phyloP scores from a whole-genome alignment of 2,329 filamentous ascomycete genomes.

The Pseudohalonectria lignicola region DNA sequence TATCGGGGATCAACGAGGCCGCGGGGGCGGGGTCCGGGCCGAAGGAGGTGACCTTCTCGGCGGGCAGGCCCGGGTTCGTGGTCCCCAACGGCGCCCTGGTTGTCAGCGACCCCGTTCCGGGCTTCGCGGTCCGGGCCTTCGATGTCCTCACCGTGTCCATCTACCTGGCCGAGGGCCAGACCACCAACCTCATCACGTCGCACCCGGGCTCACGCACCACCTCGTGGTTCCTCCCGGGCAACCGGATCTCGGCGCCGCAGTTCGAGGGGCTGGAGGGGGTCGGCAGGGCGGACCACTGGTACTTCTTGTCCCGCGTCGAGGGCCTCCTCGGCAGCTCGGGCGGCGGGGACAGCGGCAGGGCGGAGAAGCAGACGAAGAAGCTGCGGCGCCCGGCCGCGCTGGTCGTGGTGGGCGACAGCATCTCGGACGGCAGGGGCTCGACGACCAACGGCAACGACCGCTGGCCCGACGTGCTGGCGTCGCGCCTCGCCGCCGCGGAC shows the following conservation, averaged over 20 bases:
- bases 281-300: slow-evolving; percentile 3
- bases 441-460: slow-evolving; percentile 44
- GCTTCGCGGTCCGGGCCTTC: slow-evolving; percentile 34
- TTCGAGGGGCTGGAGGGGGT: neutral
- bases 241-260: slow-evolving; percentile 7
- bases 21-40: no score
- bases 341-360: no score
- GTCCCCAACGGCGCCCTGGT: slow-evolving; percentile 43
- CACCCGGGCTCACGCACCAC: slow-evolving; percentile 52
- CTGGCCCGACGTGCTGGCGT: slow-evolving; percentile 26
- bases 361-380: no score
- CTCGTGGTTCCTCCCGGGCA: slow-evolving; percentile 23
- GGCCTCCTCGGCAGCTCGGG: neutral
- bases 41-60: slow-evolving; percentile 44
- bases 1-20: slow-evolving; percentile 33
- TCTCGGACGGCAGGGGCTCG: slow-evolving; percentile 53
- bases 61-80: slow-evolving; percentile 30
- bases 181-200: slow-evolving; percentile 41
- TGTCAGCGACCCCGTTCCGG: slow-evolving; percentile 44
- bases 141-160: slow-evolving; percentile 42
- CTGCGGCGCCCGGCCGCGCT: slow-evolving; percentile 36
- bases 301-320: slow-evolving; percentile 2
- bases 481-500: slow-evolving; percentile 37
- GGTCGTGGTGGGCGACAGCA: slow-evolving; percentile 52
- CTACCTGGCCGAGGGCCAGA: slow-evolving; percentile 46